phyloP scores from a whole-genome alignment of 2,329 filamentous ascomycete species.

The Neonectria magnoliae region DNA sequence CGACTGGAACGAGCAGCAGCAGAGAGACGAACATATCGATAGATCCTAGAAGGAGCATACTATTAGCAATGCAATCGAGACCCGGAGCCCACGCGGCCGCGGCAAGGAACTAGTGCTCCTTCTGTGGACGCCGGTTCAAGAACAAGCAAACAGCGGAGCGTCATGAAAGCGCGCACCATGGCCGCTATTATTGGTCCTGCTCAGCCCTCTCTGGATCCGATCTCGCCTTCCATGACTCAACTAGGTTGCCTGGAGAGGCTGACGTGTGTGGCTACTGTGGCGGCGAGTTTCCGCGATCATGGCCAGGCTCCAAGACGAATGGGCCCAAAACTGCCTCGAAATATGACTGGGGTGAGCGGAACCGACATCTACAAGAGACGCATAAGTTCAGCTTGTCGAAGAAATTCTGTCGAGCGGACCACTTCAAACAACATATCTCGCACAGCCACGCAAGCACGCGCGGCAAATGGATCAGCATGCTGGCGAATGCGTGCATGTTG shows the following conservation, averaged over 20 bases:
- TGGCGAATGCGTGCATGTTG: conserved; percentile 96
- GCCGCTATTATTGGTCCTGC: conserved; percentile 96
- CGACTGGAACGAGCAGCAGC: too few species aligned
- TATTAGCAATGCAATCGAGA: too few species aligned
- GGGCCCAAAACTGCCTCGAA: conserved; percentile 68
- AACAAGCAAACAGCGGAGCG: conserved; percentile 98
- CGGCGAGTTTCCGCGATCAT: conserved; percentile 77
- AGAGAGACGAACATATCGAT: too few species aligned
- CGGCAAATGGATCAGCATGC: conserved; percentile 98
- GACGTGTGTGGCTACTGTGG: conserved; percentile 97
- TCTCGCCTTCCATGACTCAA: conserved; percentile 87
- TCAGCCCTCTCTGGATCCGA: conserved; percentile 82
- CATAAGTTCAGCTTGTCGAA: conserved; percentile 98
- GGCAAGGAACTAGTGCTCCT: too few species aligned
- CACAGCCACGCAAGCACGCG: conserved; percentile 96
- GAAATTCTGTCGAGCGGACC: conserved; percentile 97
- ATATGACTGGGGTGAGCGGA: conserved; percentile 86
- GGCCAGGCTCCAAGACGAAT: conserved; percentile 50
- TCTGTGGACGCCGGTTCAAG: conserved; percentile 95
- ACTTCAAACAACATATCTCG: conserved; percentile 97
- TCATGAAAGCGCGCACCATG: conserved; percentile 94
- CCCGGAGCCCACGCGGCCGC: too few species aligned
- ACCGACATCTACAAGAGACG: conserved; percentile 86
- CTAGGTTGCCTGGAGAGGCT: conserved; percentile 69
- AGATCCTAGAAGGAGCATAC: too few species aligned